phyloP scores from a whole-genome alignment of 257 asterid species.

The Paraleonurus japonicus region DNA sequence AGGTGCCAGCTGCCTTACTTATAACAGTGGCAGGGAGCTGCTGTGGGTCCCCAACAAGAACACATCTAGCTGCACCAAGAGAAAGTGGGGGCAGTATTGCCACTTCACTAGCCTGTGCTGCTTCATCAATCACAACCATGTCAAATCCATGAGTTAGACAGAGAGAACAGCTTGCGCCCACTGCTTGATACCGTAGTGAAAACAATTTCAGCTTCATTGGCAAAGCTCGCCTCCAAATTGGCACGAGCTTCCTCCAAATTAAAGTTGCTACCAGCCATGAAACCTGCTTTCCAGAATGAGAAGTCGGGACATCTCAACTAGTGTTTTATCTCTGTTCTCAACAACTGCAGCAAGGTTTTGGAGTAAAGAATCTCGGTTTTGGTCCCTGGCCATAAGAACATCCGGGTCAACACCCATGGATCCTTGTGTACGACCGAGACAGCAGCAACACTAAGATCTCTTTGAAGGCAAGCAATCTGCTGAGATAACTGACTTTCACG shows the following conservation, averaged over 20 bases:
- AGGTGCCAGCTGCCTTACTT: constrained; percentile 97
- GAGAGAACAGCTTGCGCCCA: constrained; percentile 93
- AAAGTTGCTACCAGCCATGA: constrained; percentile 71
- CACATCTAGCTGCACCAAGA: constrained; percentile 99
- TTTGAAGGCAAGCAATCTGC: constrained; percentile 80
- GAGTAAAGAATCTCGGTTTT: constrained; percentile 78
- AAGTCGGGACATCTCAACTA: constrained; percentile 96
- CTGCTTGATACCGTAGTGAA: constrained; percentile 98
- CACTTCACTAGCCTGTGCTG: constrained; percentile 99
- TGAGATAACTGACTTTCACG: constrained; percentile 85
- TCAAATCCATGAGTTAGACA: constrained; percentile 96
- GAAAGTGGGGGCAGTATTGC: constrained; percentile 92
- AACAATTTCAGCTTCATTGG: constrained; percentile 97
- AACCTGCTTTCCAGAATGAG: constrained; percentile 80
- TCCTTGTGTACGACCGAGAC: constrained; percentile 87
- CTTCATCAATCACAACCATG: constrained; percentile 99
- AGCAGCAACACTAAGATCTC: constrained; percentile 84
- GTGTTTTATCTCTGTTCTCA: constrained; percentile 81
- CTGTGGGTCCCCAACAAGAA: constrained; percentile 98
- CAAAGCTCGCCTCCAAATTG: constrained; percentile 96
- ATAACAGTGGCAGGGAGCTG: constrained; percentile 99
- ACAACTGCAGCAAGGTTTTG: constrained; percentile 94
- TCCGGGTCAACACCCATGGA: constrained; percentile 99
- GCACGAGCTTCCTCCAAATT: constrained; percentile 97
- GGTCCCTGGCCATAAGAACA: constrained; percentile 88